Conservation (phyloP, 2,329 filamentous ascomycete genomes). For the Cytospora schulzeri region DNA sequence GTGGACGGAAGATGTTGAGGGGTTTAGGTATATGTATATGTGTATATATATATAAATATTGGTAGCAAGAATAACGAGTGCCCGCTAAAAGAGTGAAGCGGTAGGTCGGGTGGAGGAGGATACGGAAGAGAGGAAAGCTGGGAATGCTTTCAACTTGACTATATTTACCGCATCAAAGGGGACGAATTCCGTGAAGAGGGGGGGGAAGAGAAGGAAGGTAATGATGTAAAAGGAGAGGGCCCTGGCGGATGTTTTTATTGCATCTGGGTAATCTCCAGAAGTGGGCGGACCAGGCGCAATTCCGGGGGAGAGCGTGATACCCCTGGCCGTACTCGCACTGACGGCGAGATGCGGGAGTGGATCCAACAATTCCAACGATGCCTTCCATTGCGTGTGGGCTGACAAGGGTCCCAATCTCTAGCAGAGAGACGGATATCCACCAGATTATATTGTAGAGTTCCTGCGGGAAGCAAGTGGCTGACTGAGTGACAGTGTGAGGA, state of each 20-base stretch:
- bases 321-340: slow-evolving; percentile 17
- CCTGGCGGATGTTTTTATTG: slow-evolving; percentile 47
- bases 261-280: slow-evolving; percentile 30
- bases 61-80: slow-evolving; percentile 58
- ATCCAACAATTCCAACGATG: slow-evolving; percentile 17
- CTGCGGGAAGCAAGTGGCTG: not conserved
- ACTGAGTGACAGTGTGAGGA: not conserved
- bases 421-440: slow-evolving; percentile 6
- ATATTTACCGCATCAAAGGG: slow-evolving; percentile 52
- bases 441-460: slow-evolving; percentile 4
- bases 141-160: slow-evolving; percentile 51
- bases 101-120: slow-evolving; percentile 50
- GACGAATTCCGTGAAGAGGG: slow-evolving; percentile 45
- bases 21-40: slow-evolving; percentile 36
- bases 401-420: slow-evolving; percentile 16
- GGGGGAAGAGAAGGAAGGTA: slow-evolving; percentile 39
- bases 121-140: slow-evolving; percentile 54
- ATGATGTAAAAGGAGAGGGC: slow-evolving; percentile 37
- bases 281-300: slow-evolving; percentile 11
- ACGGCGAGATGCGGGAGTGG: slow-evolving; percentile 18
- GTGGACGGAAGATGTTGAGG: slow-evolving; percentile 4
- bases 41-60: slow-evolving; percentile 14
- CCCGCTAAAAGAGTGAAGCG: slow-evolving; percentile 91
- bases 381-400: slow-evolving; percentile 9
- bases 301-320: slow-evolving; percentile 19